Evolutionary conservation across 345 rosid species (phyloP), one percentile per base, ranked within the genome.

Genomic region (Psidium guajava): DNA sequence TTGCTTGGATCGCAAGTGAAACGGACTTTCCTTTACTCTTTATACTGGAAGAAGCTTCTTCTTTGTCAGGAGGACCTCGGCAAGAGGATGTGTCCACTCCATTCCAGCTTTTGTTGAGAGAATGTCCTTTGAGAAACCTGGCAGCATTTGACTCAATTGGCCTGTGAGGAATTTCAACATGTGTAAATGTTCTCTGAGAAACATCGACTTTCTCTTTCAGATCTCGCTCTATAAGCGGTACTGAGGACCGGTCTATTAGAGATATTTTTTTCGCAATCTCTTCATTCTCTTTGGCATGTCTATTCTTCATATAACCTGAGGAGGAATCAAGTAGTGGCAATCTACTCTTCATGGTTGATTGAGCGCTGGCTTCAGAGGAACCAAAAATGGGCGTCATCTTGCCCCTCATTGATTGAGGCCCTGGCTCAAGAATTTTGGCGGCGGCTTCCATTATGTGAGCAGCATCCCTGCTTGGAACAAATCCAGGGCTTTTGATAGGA

Each of bases 361-460:
- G 80, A 69, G 80, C 25, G 47, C 47, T 32, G 77, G 47, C 25
- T 69, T 69, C 77, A 69, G 77, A 36, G 14, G 80, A 69, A 69
- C 80, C 80, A 69, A 2, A 69, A 69, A 69, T 69, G 80, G 80
- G 80, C 14, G 47, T 69, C 25, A 11, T 36, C 80, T 69, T 69
- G 25, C 77, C 47, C 54, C 13, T 82, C 24, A 82, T 32, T 54
- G 91, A 93, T n/a, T 80, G 85, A 83, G 92, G 90, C 56, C 86
- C 84, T 28, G 96, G 89, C 81, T 93, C 98, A 4, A 97, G 92
- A 83, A 96, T 95, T 87, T 89, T 93, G 73, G 98, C 94, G 84
- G 99, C 99, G 7, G 96, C 98, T 93, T 97, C 99, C 99, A 97
- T 97, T 54, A 97, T 93, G 90, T 91, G 92, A 88, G 95, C 98